These are phyloP conservation scores for Stachybotrys chlorohalonatus DNA, from an alignment of 2,329 filamentous ascomycete genomes.

Conservation along the genomic window DNA sequence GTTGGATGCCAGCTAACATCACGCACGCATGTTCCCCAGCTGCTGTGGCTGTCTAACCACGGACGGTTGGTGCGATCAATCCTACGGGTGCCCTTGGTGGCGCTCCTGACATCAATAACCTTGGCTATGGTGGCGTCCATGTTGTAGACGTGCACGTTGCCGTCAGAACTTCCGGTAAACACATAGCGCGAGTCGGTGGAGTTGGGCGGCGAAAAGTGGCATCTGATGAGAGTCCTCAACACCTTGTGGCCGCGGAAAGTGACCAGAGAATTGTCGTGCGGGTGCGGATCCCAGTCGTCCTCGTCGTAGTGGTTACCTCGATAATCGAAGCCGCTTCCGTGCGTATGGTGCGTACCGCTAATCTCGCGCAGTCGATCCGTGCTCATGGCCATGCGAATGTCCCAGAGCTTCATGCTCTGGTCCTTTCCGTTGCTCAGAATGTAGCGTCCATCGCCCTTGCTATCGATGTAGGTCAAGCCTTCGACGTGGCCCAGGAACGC, in stretches of 20 bases:
- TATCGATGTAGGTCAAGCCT: conserved; percentile 60
- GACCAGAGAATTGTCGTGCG: conserved; percentile 85
- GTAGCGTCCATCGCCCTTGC: conserved; percentile 66
- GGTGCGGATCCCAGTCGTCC: conserved; percentile 47
- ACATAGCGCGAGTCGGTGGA: conserved; percentile 88
- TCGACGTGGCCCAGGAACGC: conserved; percentile 60
- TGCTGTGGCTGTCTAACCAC: conserved; percentile 45
- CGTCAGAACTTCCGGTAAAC: conserved; percentile 84
- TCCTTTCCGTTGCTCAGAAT: conserved; percentile 93
- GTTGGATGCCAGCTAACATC: conserved; percentile 89
- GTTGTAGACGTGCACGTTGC: conserved; percentile 87
- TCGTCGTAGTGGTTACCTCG: conserved; percentile 59
- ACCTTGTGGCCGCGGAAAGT: conserved; percentile 90
- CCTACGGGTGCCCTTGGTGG: conserved; percentile 56
- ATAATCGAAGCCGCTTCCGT: conserved; percentile 61
- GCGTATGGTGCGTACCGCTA: conserved; percentile 44
- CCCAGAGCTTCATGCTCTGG: conserved; percentile 96
- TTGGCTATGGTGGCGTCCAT: conserved; percentile 77
- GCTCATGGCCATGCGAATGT: conserved; percentile 80
- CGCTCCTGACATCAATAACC: conserved; percentile 66
- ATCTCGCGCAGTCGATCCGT: conserved; percentile 52
- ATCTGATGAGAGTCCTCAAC: conserved; percentile 82
- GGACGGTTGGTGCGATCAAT: conserved; percentile 43
- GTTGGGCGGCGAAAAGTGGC: conserved; percentile 83
- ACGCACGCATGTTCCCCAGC: conserved; percentile 71